A percentile compares a stretch with the other conserved stretches of the same genome.
These are phyloP conservation scores for Calonectria pteridis DNA, from an alignment of 2,329 filamentous ascomycete genomes.

Conservation along the genomic window DNA sequence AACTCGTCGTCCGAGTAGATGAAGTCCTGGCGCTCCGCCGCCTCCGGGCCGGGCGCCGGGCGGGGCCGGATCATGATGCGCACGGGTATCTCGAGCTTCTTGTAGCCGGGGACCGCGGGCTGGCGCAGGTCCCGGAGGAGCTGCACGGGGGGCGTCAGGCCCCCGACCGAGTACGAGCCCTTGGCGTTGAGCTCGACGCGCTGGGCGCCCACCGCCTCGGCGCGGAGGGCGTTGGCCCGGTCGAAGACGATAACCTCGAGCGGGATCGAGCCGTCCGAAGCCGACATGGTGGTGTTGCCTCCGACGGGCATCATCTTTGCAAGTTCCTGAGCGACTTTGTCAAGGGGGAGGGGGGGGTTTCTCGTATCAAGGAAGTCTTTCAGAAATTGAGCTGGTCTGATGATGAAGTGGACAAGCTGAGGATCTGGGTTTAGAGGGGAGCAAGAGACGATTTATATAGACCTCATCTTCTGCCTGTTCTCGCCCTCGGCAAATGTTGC, in stretches of 20 bases:
- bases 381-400: neutral
- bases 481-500: neutral
- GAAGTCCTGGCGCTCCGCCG: conserved; percentile 56
- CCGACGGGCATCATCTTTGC: neutral
- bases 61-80: conserved; percentile 69
- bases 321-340: neutral
- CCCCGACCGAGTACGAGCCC: conserved; percentile 63
- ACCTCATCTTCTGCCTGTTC: neutral
- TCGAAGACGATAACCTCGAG: conserved; percentile 70
- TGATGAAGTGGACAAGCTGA: neutral
- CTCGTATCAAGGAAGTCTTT: neutral
- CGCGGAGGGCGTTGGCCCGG: conserved; percentile 52
- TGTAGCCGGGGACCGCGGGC: conserved; percentile 1
- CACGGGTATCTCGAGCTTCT: conserved; percentile 53
- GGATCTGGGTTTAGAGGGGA: neutral
- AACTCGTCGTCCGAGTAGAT: conserved; percentile 61
- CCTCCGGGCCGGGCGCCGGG: conserved; percentile 25
- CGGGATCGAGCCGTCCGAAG: conserved; percentile 34
- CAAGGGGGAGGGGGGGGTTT: neutral
- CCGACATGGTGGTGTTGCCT: neutral
- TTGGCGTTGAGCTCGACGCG: conserved; percentile 67
- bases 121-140: conserved; percentile 51
- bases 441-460: neutral
- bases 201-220: conserved; percentile 57
- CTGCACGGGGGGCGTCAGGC: conserved; percentile 61